Conservation (phyloP, 148 eudicot species). For the Persicaria maculosa region DNA sequence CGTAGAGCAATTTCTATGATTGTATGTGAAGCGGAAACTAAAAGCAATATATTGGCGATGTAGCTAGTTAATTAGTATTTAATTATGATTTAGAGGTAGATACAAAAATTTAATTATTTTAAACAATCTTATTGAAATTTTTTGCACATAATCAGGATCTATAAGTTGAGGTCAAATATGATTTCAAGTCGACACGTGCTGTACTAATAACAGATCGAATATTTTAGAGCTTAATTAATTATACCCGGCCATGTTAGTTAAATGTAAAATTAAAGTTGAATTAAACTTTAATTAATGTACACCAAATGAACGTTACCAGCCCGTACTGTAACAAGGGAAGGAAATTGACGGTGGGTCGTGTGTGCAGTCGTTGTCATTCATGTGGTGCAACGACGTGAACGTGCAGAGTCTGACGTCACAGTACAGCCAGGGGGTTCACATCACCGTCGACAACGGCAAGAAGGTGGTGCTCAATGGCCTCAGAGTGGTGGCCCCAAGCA, state of each 20-base stretch:
- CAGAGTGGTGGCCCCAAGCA: not conserved
- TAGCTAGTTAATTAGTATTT: no score
- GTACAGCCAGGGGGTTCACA: constrained; percentile 53
- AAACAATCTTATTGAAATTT: no score
- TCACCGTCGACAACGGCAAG: constrained; percentile 30
- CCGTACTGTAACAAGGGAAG: not conserved
- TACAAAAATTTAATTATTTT: no score
- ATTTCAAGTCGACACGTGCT: not conserved
- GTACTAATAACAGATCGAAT: no score
- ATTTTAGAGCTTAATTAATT: not conserved
- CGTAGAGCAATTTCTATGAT: no score
- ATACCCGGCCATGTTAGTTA: not conserved
- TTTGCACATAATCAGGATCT: not conserved
- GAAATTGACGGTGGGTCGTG: not conserved
- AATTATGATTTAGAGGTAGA: no score
- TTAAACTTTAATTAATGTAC: not conserved
- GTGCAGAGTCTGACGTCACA: constrained; percentile 40
- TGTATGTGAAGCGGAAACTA: no score
- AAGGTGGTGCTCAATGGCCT: constrained; percentile 19
- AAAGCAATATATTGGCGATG: no score
- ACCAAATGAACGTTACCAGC: not conserved
- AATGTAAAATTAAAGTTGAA: not conserved
- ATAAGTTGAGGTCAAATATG: not conserved
- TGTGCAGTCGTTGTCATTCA: constrained; percentile 36
- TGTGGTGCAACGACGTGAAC: constrained; percentile 29